Conservation (phyloP, 2,329 filamentous ascomycete species). For the Penicillium sp. region DNA sequence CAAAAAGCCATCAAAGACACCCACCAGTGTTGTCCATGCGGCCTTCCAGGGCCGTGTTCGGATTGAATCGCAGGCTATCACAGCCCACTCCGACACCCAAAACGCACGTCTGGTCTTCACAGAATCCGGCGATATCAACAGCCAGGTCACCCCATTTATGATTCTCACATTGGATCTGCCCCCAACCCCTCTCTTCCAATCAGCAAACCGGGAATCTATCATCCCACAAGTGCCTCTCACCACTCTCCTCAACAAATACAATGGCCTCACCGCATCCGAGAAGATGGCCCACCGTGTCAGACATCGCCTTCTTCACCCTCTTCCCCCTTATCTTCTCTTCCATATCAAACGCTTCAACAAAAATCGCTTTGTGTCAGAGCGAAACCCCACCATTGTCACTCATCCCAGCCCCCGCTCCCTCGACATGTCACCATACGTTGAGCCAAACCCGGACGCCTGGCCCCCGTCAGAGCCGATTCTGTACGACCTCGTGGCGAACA, state of each 20-base stretch:
- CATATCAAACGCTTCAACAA: slow-evolving; percentile 96
- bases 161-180: slow-evolving; percentile 93
- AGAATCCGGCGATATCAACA: slow-evolving; percentile 79
- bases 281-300: slow-evolving; percentile 84
- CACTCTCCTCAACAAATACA: slow-evolving; percentile 86
- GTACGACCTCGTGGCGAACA: slow-evolving; percentile 95
- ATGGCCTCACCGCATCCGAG: slow-evolving; percentile 83
- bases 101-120: slow-evolving; percentile 90
- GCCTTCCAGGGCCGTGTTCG: slow-evolving; percentile 92
- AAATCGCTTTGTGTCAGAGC: slow-evolving; percentile 95
- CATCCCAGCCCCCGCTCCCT: slow-evolving; percentile 82
- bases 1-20: slow-evolving; percentile 72
- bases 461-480: slow-evolving; percentile 78
- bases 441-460: slow-evolving; percentile 74
- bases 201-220: slow-evolving; percentile 91
- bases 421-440: slow-evolving; percentile 86
- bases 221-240: slow-evolving; percentile 78
- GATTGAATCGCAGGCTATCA: slow-evolving; percentile 91
- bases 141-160: slow-evolving; percentile 76
- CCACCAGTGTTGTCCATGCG: slow-evolving; percentile 76
- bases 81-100: slow-evolving; percentile 77
- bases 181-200: slow-evolving; percentile 89
- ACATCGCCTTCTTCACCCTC: slow-evolving; percentile 84
- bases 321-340: slow-evolving; percentile 88
- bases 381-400: slow-evolving; percentile 97